A percentile compares a stretch with the other conserved stretches of the same genome.
Conservation (phyloP, 1,284 basidiomycete species). For the Apiotrichum laibachii region DNA sequence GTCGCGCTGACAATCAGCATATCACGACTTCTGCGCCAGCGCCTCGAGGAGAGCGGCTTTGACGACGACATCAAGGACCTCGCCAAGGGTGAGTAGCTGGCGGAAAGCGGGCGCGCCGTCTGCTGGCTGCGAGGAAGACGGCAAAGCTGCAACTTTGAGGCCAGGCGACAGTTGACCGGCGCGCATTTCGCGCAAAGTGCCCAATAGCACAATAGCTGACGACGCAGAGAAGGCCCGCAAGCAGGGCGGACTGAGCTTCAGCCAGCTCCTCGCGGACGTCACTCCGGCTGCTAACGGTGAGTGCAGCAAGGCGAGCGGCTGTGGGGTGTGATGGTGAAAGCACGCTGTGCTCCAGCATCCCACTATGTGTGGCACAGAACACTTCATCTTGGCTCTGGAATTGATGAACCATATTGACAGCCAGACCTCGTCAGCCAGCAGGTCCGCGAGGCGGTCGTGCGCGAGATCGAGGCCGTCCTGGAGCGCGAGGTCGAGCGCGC, state of each 20-base stretch:
- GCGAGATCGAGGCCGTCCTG: slow-evolving; percentile 43
- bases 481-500: slow-evolving; percentile 45
- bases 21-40: slow-evolving; percentile 29
- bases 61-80: slow-evolving; percentile 48
- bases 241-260: slow-evolving; percentile 37
- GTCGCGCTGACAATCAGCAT: slow-evolving; percentile 26
- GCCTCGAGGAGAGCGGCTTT: slow-evolving; percentile 42
- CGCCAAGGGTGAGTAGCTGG: slow-evolving; percentile 38
- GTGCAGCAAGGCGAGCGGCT: no score
- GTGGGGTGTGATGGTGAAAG: no score
- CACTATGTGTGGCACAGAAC: no score
- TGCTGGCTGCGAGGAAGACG: background rate
- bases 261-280: slow-evolving; percentile 34
- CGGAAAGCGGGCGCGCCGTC: no score
- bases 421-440: slow-evolving; percentile 14
- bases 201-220: background rate
- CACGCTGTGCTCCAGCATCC: no score
- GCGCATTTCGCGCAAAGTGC: background rate
- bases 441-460: slow-evolving; percentile 33
- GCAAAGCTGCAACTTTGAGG: no score
- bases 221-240: slow-evolving; percentile 36
- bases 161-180: background rate
- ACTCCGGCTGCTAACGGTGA: slow-evolving; percentile 26
- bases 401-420: no score
- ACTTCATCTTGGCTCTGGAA: no score